Evolutionary conservation across 2,329 filamentous ascomycete genomes (phyloP), one percentile per base, ranked within the genome.

Genomic region (Pseudomassariella vexata): DNA sequence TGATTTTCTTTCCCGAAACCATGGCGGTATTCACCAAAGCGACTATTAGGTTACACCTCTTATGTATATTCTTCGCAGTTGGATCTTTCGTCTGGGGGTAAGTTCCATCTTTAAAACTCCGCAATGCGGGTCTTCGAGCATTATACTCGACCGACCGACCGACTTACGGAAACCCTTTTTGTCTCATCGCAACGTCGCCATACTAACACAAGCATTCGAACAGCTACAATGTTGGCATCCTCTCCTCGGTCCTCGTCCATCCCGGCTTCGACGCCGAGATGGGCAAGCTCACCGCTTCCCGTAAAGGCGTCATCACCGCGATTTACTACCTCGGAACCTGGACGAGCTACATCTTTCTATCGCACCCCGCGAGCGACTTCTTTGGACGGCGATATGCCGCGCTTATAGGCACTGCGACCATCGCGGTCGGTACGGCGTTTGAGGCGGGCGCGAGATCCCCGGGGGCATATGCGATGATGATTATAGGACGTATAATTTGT

Each of bases 301-400:
- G 59, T 29, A 72, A 59, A 30, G 73, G 73, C 6, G 49, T 70
- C 23, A 66, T 78, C 44, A 75, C 72, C 2, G 68, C 63, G 24
- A 65, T 74, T 20, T 77, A 77, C 56, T 77, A 77, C 42, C 47
- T 72, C 11, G 73, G 73, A 26, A 75, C 73, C 5, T 70, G 70
- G 57, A 33, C 62, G 11, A 70, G 68, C 42, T 76, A 76, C 46
- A 42, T 76, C 3, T 66, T 76, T 40, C 32, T 77, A 14, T 68
- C 73, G 0, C 70, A 73, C 28, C 62, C 63, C 3, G 52, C 63
- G 3, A 68, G 66, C 20, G 73, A 78, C 46, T 48, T 48, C 9
- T 51, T 73, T 6, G 73, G 73, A 7, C 62, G 73, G 8, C 62
- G 71, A 35, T 59, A 64, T 39, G 70, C 70, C 4, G 69, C 70